Conservation (phyloP, 2,329 filamentous ascomycete species). For the Epichloe gansuensis region DNA sequence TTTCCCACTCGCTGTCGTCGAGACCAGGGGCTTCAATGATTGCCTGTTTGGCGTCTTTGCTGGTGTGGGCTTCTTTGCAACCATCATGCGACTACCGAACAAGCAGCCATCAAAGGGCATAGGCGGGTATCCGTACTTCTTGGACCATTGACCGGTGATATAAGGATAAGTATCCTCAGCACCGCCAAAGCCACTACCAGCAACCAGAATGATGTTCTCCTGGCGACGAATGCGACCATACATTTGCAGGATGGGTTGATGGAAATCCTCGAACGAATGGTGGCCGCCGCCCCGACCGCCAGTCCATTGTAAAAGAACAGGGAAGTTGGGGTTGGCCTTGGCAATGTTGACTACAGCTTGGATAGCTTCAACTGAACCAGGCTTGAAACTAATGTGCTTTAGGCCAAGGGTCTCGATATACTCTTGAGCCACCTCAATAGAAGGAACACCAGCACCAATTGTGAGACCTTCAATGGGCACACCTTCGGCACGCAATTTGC, state of each 20-base stretch:
- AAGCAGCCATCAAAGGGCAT: slow-evolving; percentile 93
- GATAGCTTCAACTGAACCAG: slow-evolving; percentile 77
- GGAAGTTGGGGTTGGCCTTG: slow-evolving; percentile 86
- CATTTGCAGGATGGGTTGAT: slow-evolving; percentile 82
- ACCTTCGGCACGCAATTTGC: slow-evolving; percentile 68
- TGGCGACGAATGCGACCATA: slow-evolving; percentile 78
- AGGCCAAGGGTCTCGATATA: slow-evolving; percentile 88
- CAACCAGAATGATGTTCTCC: slow-evolving; percentile 78
- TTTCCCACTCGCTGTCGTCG: slow-evolving; percentile 76
- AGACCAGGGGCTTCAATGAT: slow-evolving; percentile 79
- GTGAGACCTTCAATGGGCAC: slow-evolving; percentile 86
- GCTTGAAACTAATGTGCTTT: slow-evolving; percentile 92
- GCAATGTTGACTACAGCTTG: slow-evolving; percentile 86
- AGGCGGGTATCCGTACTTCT: slow-evolving; percentile 70
- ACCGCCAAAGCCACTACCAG: slow-evolving; percentile 84
- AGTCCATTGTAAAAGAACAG: slow-evolving; percentile 90
- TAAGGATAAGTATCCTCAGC: slow-evolving; percentile 88
- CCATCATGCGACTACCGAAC: slow-evolving; percentile 91
- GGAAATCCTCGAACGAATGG: slow-evolving; percentile 93
- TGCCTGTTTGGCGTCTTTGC: slow-evolving; percentile 75
- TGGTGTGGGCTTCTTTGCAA: slow-evolving; percentile 87
- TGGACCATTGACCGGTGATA: slow-evolving; percentile 80
- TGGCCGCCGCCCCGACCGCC: slow-evolving; percentile 88
- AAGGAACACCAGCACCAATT: slow-evolving; percentile 87
- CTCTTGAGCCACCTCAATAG: slow-evolving; percentile 82